phyloP scores from a whole-genome alignment of 768 basidiomycete genomes.

The Psilocybe sp. region DNA sequence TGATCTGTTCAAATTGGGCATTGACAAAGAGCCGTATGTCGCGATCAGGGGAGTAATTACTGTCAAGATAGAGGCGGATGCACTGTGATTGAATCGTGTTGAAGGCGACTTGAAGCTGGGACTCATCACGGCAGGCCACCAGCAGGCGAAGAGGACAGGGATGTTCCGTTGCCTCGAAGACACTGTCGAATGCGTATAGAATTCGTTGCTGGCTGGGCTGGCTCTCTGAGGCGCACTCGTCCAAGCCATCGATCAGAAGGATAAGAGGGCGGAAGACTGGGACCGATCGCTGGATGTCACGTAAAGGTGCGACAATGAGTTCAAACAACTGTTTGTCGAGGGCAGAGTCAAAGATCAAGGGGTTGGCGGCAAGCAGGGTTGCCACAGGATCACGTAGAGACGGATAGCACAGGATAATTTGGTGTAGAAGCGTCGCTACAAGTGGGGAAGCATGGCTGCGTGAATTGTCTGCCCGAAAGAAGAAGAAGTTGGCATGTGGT shows the following conservation, averaged over 20 bases:
- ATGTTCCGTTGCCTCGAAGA: background rate
- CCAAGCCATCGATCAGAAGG: background rate
- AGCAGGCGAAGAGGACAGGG: background rate
- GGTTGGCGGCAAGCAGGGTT: too few relatives aligned
- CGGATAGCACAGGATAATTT: too few relatives aligned
- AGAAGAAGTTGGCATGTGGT: background rate
- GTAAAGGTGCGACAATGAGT: background rate
- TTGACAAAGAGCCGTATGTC: background rate
- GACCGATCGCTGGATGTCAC: background rate
- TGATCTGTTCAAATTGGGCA: constrained; percentile 1
- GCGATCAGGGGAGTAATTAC: background rate
- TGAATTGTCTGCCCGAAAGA: background rate
- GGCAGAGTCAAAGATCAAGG: background rate
- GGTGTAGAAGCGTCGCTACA: too few relatives aligned
- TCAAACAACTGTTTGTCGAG: background rate
- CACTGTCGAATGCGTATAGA: background rate
- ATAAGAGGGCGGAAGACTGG: background rate
- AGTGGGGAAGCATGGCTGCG: too few relatives aligned
- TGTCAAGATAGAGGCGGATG: background rate
- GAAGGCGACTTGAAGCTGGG: background rate
- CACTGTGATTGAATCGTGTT: background rate
- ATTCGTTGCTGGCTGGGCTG: background rate
- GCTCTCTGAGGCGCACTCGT: background rate
- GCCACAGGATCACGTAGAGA: too few relatives aligned
- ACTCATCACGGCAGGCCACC: background rate